These are phyloP conservation scores for Naegleria gruberi DNA, from an alignment of 208 protist species.

Conservation along the genomic window DNA sequence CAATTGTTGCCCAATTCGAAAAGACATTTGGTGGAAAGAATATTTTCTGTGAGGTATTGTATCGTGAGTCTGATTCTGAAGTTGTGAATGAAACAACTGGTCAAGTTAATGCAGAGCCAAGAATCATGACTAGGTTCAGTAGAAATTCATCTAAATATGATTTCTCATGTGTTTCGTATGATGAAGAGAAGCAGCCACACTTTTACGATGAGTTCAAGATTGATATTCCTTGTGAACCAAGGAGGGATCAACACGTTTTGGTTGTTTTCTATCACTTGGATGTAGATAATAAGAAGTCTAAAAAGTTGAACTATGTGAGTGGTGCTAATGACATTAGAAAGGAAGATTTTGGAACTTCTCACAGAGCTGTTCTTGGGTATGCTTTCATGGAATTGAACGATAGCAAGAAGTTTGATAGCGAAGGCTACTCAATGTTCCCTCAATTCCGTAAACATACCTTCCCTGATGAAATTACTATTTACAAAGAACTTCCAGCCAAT, in stretches of 20 bases:
- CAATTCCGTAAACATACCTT: background rate
- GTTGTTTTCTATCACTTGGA: conserved; percentile 10
- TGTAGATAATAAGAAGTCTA: background rate
- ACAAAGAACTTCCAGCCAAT: background rate
- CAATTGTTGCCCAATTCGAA: background rate
- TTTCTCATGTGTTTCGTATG: background rate
- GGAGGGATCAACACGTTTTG: background rate
- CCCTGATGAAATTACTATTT: background rate
- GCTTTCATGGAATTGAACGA: background rate
- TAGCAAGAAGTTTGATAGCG: background rate
- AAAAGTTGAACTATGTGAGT: background rate
- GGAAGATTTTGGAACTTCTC: background rate
- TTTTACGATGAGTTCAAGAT: conserved; percentile 26
- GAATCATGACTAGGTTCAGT: background rate
- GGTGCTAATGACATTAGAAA: background rate
- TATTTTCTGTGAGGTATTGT: background rate
- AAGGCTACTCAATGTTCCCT: background rate
- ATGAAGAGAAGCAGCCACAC: background rate
- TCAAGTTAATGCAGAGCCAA: background rate
- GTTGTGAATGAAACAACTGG: background rate
- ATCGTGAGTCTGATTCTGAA: background rate
- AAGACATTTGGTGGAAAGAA: background rate
- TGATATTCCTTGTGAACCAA: background rate
- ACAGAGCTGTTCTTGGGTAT: background rate
- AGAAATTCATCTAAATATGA: background rate